These are phyloP conservation scores for Herpotrichia juniperi DNA, from an alignment of 2,329 filamentous ascomycete species.

Conservation along the genomic window DNA sequence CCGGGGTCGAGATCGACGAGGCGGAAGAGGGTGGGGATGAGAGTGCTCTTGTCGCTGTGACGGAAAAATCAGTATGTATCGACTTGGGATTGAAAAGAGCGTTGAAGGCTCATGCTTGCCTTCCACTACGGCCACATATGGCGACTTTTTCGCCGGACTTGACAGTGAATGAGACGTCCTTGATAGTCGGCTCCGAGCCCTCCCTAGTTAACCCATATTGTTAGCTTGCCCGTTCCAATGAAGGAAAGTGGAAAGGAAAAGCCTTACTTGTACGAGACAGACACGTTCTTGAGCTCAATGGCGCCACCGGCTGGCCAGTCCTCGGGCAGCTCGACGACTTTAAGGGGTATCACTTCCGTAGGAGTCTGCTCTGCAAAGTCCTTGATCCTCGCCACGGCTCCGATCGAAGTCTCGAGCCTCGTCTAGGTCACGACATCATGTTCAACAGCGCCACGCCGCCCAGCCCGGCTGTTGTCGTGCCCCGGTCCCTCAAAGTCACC, in stretches of 20 bases:
- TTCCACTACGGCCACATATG: conserved; percentile 57
- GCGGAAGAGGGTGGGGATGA: conserved; percentile 2
- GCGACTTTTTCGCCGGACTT: too few relatives aligned
- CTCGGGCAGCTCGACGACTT: conserved; percentile 18
- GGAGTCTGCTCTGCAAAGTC: conserved; percentile 50
- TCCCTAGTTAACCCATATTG: too few relatives aligned
- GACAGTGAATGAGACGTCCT: too few relatives aligned
- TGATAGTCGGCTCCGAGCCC: too few relatives aligned
- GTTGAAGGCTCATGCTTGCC: neutral
- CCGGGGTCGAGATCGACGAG: conserved; percentile 24
- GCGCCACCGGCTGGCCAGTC: neutral
- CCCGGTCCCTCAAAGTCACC: conserved; percentile 28
- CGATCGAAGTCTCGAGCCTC: conserved; percentile 59
- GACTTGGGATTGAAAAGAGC: neutral
- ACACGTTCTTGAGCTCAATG: neutral
- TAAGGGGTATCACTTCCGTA: conserved; percentile 43
- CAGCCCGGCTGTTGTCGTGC: conserved; percentile 49
- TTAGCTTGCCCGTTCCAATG: conserved; percentile 47
- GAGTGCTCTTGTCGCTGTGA: conserved; percentile 44
- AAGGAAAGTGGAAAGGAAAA: neutral
- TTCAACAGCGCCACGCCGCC: conserved; percentile 55
- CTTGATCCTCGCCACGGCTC: conserved; percentile 58
- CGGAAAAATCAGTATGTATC: neutral
- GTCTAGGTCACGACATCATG: conserved; percentile 59
- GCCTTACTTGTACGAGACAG: neutral